Percentiles rank a stretch among this genome's conserved stretches.
Evolutionary conservation across 768 basidiomycete genomes (phyloP).

Genomic region (Mycena leptocephala): DNA sequence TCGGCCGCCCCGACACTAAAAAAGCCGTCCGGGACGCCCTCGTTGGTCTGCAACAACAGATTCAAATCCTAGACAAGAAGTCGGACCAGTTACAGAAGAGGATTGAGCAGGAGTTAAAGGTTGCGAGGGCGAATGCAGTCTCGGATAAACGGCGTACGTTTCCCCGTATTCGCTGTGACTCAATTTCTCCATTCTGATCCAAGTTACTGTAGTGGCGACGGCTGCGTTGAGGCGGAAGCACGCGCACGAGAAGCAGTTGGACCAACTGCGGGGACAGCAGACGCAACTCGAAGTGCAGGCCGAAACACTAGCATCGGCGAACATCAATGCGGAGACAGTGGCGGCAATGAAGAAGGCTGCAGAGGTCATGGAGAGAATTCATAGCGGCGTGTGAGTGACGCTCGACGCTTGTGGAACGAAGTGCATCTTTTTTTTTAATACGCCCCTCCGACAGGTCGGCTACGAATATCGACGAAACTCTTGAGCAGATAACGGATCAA

Average conservation of each 20-base stretch:
- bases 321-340: conserved; percentile 98
- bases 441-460: conserved; percentile 68
- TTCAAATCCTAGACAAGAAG: conserved; percentile 98
- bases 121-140: conserved; percentile 94
- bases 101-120: conserved; percentile 93
- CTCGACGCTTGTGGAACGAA: not conserved
- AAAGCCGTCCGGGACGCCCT: conserved; percentile 93
- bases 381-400: conserved; percentile 85
- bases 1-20: conserved; percentile 88
- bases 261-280: conserved; percentile 86
- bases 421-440: not conserved
- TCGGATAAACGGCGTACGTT: conserved; percentile 91
- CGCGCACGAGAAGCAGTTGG: conserved; percentile 87
- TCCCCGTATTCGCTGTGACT: conserved; percentile 10
- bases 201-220: conserved; percentile 70
- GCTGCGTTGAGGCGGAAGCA: conserved; percentile 95
- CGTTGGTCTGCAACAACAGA: conserved; percentile 90
- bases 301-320: conserved; percentile 97
- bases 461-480: conserved; percentile 90
- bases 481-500: conserved; percentile 91
- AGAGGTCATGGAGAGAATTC: conserved; percentile 90
- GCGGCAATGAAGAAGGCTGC: conserved; percentile 96
- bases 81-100: conserved; percentile 96
- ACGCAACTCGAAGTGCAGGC: conserved; percentile 96
- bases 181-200: not conserved